Conservation (phyloP, 1,284 basidiomycete genomes). For the Cutaneotrichosporon mucoides region DNA sequence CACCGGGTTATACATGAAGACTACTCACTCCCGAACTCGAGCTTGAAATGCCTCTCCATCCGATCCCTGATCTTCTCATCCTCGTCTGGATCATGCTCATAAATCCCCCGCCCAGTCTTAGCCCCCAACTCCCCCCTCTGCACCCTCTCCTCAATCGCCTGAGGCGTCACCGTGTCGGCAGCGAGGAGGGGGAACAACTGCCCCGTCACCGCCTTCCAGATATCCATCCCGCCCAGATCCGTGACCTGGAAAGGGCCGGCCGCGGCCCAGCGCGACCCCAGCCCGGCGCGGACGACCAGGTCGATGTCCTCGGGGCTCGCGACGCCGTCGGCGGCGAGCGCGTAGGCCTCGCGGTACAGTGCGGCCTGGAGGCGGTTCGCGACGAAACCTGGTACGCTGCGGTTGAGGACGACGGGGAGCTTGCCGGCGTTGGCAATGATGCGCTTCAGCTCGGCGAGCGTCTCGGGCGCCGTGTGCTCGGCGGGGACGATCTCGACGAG, state of each 20-base stretch:
- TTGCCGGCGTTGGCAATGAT: constrained; percentile 7
- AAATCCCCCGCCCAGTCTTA: constrained; percentile 13
- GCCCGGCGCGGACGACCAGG: constrained; percentile 10
- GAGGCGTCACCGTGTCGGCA: constrained; percentile 1
- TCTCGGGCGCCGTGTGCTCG: not conserved
- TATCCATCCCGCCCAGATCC: constrained; percentile 13
- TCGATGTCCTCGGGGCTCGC: constrained; percentile 13
- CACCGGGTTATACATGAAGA: too few relatives aligned
- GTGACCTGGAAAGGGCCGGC: constrained; percentile 14
- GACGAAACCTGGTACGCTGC: constrained; percentile 15
- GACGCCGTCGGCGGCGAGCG: constrained; percentile 12
- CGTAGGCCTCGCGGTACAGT: constrained; percentile 12
- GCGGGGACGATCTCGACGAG: constrained; percentile 14
- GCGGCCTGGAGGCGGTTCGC: constrained; percentile 18
- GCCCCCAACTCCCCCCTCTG: constrained; percentile 6
- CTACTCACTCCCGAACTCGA: constrained; percentile 7
- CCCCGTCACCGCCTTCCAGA: constrained; percentile 13
- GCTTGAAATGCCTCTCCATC: constrained; percentile 10
- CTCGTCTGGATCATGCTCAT: constrained; percentile 3
- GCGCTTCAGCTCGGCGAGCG: constrained; percentile 1
- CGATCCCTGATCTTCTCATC: constrained; percentile 5
- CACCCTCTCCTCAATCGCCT: constrained; percentile 4
- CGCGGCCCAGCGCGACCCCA: constrained; percentile 13
- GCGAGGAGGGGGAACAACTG: constrained; percentile 13
- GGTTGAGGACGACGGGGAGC: constrained; percentile 10